Conservation (phyloP, 2,329 filamentous ascomycete species). For the Capronia americana region DNA sequence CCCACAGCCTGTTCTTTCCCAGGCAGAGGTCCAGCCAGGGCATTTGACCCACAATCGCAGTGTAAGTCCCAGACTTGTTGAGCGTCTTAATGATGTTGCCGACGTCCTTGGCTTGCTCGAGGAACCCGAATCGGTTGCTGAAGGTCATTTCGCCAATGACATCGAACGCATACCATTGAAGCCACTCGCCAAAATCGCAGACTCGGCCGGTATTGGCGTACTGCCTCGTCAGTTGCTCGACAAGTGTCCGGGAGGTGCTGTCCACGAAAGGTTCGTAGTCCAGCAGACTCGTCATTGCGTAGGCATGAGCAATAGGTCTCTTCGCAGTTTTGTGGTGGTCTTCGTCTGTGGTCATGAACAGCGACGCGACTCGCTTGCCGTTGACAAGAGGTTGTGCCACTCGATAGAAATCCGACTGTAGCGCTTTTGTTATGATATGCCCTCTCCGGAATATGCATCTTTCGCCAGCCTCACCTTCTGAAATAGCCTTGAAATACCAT, state of each 20-base stretch:
- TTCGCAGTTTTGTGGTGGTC: constrained; percentile 74
- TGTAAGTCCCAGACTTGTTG: constrained; percentile 31
- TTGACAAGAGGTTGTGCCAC: constrained; percentile 47
- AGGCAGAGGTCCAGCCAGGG: constrained; percentile 35
- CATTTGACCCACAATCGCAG: constrained; percentile 33
- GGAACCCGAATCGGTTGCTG: constrained; percentile 45
- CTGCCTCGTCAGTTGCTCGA: constrained; percentile 64
- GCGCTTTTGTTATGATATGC: background rate
- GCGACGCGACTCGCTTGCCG: constrained; percentile 69
- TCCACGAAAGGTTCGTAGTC: constrained; percentile 73
- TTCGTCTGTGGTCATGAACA: constrained; percentile 80
- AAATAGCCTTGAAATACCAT: constrained; percentile 56
- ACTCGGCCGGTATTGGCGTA: constrained; percentile 48
- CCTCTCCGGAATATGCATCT: background rate
- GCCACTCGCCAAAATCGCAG: constrained; percentile 47
- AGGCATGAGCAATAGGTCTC: constrained; percentile 75
- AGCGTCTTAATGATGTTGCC: constrained; percentile 47
- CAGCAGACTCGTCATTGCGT: constrained; percentile 46
- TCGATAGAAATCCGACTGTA: constrained; percentile 22
- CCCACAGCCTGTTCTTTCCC: constrained; percentile 42
- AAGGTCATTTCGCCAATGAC: constrained; percentile 45
- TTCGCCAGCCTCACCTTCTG: constrained; percentile 19
- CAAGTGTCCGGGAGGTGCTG: constrained; percentile 73
- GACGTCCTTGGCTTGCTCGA: constrained; percentile 46
- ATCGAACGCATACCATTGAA: constrained; percentile 48